Evolutionary conservation across 495 filamentous ascomycete genomes (phyloP).

Genomic region (Talaromyces borbonicus): DNA sequence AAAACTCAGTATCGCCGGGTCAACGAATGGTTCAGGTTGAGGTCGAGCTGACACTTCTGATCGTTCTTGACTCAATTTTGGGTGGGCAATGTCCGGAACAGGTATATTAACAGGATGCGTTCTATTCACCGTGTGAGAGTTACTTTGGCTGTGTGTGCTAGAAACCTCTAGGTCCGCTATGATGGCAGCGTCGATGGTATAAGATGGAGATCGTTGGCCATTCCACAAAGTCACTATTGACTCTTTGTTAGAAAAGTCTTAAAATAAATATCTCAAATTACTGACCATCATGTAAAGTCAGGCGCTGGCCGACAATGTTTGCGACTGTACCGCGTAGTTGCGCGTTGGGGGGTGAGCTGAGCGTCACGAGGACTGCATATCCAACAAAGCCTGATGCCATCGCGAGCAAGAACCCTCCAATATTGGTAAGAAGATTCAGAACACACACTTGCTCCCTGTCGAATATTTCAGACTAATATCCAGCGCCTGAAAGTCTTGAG

Average conservation of each 20-base stretch:
- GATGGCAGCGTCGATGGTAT: slow-evolving; percentile 42
- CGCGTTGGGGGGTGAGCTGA: slow-evolving; percentile 54
- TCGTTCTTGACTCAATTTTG: neutral
- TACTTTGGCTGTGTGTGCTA: slow-evolving; percentile 17
- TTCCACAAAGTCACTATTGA: slow-evolving; percentile 39
- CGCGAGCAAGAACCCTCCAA: no score
- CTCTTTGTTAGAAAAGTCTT: slow-evolving; percentile 1
- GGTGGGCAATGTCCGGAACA: neutral
- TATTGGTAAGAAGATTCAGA: no score
- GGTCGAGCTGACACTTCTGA: neutral
- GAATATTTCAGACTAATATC: no score
- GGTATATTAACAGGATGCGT: neutral
- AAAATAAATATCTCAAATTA: neutral
- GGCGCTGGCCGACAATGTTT: slow-evolving; percentile 58
- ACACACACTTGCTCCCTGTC: no score
- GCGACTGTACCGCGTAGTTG: slow-evolving; percentile 65
- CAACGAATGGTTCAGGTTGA: slow-evolving; percentile 32
- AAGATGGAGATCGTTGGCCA: slow-evolving; percentile 35
- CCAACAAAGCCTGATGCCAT: slow-evolving; percentile 71
- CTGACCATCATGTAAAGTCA: slow-evolving; percentile 74
- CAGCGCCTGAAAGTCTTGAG: neutral
- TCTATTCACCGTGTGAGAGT: slow-evolving; percentile 12
- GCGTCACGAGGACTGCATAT: slow-evolving; percentile 64
- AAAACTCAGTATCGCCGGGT: slow-evolving; percentile 46
- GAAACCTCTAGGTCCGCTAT: slow-evolving; percentile 50